Percentiles rank a stretch among this genome's conserved stretches.
Evolutionary conservation across 2,329 filamentous ascomycete species (phyloP).

Genomic region (Juglanconis oblonga): DNA sequence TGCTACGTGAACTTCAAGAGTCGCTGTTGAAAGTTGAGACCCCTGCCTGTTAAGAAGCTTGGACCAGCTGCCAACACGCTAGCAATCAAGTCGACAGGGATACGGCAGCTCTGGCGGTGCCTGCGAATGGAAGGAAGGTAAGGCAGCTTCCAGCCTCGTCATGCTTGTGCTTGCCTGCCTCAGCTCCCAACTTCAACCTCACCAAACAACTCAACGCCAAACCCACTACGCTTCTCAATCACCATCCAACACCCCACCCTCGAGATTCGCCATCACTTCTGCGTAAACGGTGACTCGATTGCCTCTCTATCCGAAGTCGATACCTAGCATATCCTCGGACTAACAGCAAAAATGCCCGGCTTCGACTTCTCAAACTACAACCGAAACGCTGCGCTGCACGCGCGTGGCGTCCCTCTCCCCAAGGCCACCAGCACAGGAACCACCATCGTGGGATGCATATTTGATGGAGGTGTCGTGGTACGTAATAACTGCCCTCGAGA

Average conservation of each 20-base stretch:
- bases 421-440: constrained; percentile 99
- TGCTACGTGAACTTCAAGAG: neutral
- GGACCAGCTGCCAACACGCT: constrained; percentile 1
- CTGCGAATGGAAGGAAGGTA: constrained; percentile 2
- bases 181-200: constrained; percentile 19
- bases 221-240: neutral
- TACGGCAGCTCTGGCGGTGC: constrained; percentile 36
- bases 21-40: constrained; percentile 5
- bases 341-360: constrained; percentile 70
- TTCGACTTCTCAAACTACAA: constrained; percentile 99
- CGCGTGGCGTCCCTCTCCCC: constrained; percentile 87
- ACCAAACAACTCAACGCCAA: neutral
- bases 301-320: neutral
- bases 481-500: constrained; percentile 30
- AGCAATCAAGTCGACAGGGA: neutral
- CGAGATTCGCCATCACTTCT: neutral
- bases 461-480: constrained; percentile 92
- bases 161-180: constrained; percentile 10
- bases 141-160: constrained; percentile 29
- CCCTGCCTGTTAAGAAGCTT: constrained; percentile 21
- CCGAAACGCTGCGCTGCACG: constrained; percentile 94
- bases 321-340: neutral
- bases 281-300: neutral
- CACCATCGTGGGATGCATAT: constrained; percentile 97
- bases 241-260: neutral